Evolutionary conservation across 2,329 filamentous ascomycete genomes (phyloP).

Genomic region (Trichoderma sp.): DNA sequence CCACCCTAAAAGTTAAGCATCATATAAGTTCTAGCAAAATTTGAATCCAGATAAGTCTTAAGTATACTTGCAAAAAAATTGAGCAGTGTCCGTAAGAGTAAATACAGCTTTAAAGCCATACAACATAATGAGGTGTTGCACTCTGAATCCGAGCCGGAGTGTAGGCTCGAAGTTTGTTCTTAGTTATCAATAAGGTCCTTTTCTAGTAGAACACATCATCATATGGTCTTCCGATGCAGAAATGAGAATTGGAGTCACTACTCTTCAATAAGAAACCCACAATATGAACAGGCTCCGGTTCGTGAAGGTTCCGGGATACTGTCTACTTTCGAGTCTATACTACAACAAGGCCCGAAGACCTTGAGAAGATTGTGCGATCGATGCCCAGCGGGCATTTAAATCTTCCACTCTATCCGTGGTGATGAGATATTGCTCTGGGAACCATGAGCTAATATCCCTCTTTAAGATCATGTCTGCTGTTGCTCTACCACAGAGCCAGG

Average conservation of each 20-base stretch:
- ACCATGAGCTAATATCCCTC: not conserved
- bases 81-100: not conserved
- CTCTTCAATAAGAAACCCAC: not conserved
- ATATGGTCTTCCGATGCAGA: not conserved
- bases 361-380: not conserved
- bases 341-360: not conserved
- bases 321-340: not conserved
- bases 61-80: not conserved
- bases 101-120: not conserved
- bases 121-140: not conserved
- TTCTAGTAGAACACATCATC: not conserved
- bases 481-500: not conserved
- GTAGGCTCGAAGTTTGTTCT: not conserved
- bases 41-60: not conserved
- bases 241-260: not conserved
- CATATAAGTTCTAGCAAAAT: not conserved
- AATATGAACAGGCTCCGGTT: not conserved
- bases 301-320: not conserved
- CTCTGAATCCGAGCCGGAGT: not conserved
- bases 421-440: not conserved
- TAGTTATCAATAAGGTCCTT: not conserved
- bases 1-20: not conserved
- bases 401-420: not conserved
- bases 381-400: not conserved
- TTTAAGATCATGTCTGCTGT: not conserved